A percentile compares a stretch with the other conserved stretches of the same genome.
phyloP scores from a whole-genome alignment of 257 asterid species.

The Leptodermis oblonga region DNA sequence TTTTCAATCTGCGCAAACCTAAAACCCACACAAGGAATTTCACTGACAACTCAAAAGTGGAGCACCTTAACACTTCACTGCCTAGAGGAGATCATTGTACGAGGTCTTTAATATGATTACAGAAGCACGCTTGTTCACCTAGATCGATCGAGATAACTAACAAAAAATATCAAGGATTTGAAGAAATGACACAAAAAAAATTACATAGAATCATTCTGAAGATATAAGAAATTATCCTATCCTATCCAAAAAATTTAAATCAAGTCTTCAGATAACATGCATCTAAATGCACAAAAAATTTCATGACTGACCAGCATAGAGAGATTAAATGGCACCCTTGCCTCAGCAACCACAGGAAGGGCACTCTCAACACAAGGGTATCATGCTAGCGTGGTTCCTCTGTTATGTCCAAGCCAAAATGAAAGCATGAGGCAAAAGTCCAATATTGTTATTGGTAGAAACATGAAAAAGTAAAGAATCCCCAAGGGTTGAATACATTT shows the following conservation, averaged over 20 bases:
- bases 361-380: not conserved
- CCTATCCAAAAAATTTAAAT: not conserved
- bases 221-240: not conserved
- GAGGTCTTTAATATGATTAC: too few relatives aligned
- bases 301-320: not conserved
- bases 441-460: too few relatives aligned
- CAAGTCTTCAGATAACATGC: not conserved
- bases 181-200: not conserved
- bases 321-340: not conserved
- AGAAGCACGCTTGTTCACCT: too few relatives aligned
- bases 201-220: not conserved
- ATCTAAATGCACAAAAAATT: not conserved
- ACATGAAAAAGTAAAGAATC: too few relatives aligned
- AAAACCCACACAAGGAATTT: not conserved
- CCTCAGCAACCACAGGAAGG: not conserved
- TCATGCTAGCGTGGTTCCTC: not conserved
- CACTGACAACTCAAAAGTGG: too few relatives aligned
- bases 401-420: not conserved
- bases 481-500: not conserved
- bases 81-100: too few relatives aligned
- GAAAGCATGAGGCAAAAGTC: not conserved
- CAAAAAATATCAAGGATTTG: not conserved
- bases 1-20: not conserved
- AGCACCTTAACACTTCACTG: too few relatives aligned
- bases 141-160: not conserved